These are phyloP conservation scores for Globisporangium uncinulatum DNA, from an alignment of 352 stramenopile genomes.

Conservation along the genomic window DNA sequence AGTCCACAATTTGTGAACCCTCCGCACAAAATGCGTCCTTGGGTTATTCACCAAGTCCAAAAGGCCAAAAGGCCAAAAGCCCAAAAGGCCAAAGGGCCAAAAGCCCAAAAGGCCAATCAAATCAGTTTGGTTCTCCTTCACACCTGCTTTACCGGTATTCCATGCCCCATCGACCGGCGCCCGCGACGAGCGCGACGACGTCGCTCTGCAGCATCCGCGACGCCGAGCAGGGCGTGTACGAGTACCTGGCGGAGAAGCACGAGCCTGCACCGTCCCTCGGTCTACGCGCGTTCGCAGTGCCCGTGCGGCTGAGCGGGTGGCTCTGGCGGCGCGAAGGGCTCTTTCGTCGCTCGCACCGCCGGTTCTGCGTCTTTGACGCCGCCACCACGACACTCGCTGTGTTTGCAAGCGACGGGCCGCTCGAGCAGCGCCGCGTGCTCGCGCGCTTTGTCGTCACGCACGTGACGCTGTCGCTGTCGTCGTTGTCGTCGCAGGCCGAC, in stretches of 20 bases:
- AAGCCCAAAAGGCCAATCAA: no score
- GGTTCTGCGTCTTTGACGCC: slow-evolving; percentile 60
- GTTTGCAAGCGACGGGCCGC: slow-evolving; percentile 41
- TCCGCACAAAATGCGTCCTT: no score
- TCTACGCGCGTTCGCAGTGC: slow-evolving; percentile 13
- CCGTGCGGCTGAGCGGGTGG: slow-evolving; percentile 45
- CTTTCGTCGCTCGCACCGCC: slow-evolving; percentile 34
- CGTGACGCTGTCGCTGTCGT: slow-evolving; percentile 28
- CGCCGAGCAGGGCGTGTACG: slow-evolving; percentile 43
- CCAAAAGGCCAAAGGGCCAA: no score
- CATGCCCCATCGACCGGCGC: no score
- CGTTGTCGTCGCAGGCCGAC: slow-evolving; percentile 4
- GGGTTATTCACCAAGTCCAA: no score
- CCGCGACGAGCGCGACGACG: background rate
- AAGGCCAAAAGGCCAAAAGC: no score
- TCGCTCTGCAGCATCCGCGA: slow-evolving; percentile 37
- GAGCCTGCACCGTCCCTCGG: slow-evolving; percentile 7
- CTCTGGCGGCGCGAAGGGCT: slow-evolving; percentile 44
- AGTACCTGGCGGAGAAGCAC: slow-evolving; percentile 55
- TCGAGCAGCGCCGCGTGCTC: slow-evolving; percentile 27
- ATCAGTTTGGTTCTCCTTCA: no score
- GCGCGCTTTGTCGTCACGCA: slow-evolving; percentile 36
- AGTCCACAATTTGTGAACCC: no score
- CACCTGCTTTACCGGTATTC: no score
- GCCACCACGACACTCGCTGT: slow-evolving; percentile 29